Base-by-base conservation (phyloP, 306 rosid species). In the Quercus mongolica region DNA sequence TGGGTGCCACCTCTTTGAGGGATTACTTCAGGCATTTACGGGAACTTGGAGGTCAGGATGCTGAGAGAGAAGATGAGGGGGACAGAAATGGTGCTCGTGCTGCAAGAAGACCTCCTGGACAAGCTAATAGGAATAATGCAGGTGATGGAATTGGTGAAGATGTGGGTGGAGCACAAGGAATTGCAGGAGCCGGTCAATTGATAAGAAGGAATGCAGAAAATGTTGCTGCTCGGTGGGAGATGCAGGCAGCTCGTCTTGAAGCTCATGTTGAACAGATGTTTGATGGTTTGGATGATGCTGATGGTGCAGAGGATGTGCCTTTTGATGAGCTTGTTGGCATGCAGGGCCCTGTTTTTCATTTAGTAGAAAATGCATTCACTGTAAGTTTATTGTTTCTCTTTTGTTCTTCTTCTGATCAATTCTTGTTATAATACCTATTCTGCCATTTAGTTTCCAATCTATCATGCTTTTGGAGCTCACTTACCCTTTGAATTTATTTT, bases 341-440 rank as follows among this genome's bases (percentile, higher is more conserved):
- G 99, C 98, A 96, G 92, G 99, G 99, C 76, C 99, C 99, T 71
- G 97, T 96, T 78, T 96, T 96, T 88, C 99, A 93, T 91, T 87
- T 96, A 85, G 97, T 96, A 85, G 98, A 96, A 86, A 96, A 96
- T 83, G 99, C 99, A 69, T 96, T 96, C 71, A 96, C 99, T 76
- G 99, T 96, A 81, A 89, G 98, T 81, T 20, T 69, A 38, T 83
- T 19, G 26, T 52, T 81, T 69, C 8, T 26, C 25, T 55, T 18
- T n/a, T 23, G 5, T 73, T 77, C 56, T 33, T 46, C 18, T 18
- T 71, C 14, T 55, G 25, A 28, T 23, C 19, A 1, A 8, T 38
- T 68, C 52, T 68, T 68, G 49, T 68, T 68, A 35, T 20, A 19
- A 19, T 38, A 9, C 38, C 23, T 33, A 35, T 35, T 68, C 28